A percentile compares a stretch with the other conserved stretches of the same genome.
phyloP scores from a whole-genome alignment of 2,329 filamentous ascomycete species.

The Grosmannia clavigera region DNA sequence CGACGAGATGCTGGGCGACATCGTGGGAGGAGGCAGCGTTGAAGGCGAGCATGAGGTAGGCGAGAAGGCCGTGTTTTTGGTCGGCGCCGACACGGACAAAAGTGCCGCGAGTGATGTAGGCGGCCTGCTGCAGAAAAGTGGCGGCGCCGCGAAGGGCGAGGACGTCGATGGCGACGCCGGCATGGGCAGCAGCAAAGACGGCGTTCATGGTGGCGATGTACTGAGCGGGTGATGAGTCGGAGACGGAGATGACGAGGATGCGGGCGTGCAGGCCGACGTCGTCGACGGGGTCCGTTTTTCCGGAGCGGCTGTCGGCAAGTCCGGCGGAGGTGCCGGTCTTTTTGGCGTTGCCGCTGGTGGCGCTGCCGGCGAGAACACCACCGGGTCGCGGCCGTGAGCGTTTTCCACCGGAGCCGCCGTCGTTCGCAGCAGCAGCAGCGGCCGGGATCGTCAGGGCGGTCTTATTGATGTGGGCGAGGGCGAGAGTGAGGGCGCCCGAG shows the following conservation, averaged over 20 bases:
- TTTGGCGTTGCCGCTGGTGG: neutral
- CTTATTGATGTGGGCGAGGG: constrained; percentile 84
- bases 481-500: constrained; percentile 80
- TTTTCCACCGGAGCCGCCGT: neutral
- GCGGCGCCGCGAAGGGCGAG: constrained; percentile 74
- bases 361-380: constrained; percentile 22
- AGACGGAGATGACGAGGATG: constrained; percentile 83
- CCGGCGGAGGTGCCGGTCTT: constrained; percentile 14
- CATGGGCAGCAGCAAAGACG: constrained; percentile 86
- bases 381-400: neutral
- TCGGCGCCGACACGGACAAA: constrained; percentile 32
- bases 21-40: constrained; percentile 21
- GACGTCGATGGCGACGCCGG: constrained; percentile 84
- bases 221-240: constrained; percentile 70
- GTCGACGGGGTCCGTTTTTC: constrained; percentile 19
- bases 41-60: constrained; percentile 92
- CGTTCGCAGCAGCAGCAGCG: neutral
- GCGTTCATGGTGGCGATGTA: constrained; percentile 99
- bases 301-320: neutral
- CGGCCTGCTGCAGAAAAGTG: constrained; percentile 87
- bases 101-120: constrained; percentile 47
- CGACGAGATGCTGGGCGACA: constrained; percentile 38
- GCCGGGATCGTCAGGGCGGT: constrained; percentile 23
- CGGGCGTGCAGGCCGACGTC: constrained; percentile 54
- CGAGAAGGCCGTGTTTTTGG: constrained; percentile 52